Evolutionary conservation across 2,329 filamentous ascomycete genomes (phyloP).

Genomic region (Exophiala dermatitidis): DNA sequence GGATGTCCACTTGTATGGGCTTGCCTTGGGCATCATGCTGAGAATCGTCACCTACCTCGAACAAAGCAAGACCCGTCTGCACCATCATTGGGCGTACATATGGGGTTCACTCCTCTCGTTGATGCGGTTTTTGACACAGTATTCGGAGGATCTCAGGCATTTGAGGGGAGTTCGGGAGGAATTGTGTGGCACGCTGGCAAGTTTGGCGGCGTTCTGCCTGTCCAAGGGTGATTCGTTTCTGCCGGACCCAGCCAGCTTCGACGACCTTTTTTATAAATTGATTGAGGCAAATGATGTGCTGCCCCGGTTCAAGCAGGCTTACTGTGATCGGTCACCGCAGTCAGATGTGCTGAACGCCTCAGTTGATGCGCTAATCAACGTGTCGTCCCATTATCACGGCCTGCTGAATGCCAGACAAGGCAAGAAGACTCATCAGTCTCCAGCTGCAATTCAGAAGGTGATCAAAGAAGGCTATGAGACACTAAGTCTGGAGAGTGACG

Average conservation of each 20-base stretch:
- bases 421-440: slow-evolving; percentile 61
- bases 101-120: slow-evolving; percentile 85
- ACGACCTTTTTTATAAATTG: slow-evolving; percentile 97
- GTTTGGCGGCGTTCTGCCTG: slow-evolving; percentile 76
- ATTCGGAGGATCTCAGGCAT: slow-evolving; percentile 61
- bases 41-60: slow-evolving; percentile 79
- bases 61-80: slow-evolving; percentile 69
- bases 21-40: slow-evolving; percentile 73
- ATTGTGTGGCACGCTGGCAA: slow-evolving; percentile 70
- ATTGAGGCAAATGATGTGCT: slow-evolving; percentile 75
- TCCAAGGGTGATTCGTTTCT: slow-evolving; percentile 86
- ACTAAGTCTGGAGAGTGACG: slow-evolving; percentile 79
- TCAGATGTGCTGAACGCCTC: slow-evolving; percentile 48
- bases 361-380: slow-evolving; percentile 70
- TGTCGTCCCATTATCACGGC: slow-evolving; percentile 79
- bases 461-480: slow-evolving; percentile 98
- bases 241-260: slow-evolving; percentile 77
- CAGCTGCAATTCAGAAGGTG: slow-evolving; percentile 71
- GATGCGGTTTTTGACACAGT: slow-evolving; percentile 82
- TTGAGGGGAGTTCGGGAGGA: slow-evolving; percentile 59
- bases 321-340: slow-evolving; percentile 15
- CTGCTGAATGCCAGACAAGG: slow-evolving; percentile 53
- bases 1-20: slow-evolving; percentile 74
- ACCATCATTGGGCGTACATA: slow-evolving; percentile 91
- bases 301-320: slow-evolving; percentile 69